Base-by-base conservation (phyloP, 2,329 filamentous ascomycete genomes). In the Fusarium scirpi region DNA sequence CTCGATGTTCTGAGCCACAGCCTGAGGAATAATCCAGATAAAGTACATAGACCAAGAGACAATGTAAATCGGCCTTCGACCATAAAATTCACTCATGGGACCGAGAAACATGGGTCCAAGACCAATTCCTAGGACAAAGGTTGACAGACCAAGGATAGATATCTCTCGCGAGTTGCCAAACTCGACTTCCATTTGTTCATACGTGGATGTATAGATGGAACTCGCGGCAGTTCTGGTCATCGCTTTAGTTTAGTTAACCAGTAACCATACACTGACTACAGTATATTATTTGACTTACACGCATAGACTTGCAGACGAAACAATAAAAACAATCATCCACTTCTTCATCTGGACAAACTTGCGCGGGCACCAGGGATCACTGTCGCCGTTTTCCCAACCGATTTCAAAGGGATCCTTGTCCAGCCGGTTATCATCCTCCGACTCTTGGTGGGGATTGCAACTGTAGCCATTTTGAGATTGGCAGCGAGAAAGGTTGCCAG, bases 191-290 rank as follows among this genome's bases (percentile, higher is more conserved):
- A 97, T 89, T 79, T 96, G 92, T 20, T 76, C 77, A 78, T 97
- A 98, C 0, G 92, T 96, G 15, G 89, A 89, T 1, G 94, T 95
- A 80, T 98, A 97, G 74, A 97, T 89, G n/a, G 94, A 96, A 49
- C 92, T 94, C 3, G 92, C 89, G 77, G 91, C 94, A 11, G 94
- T 97, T 57, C 92, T 94, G 18, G 34, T n/a, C 18, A 9, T 47
- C 10, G 8, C 25, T n/a, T 16, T 27, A n/a, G 13, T 22, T 53
- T 12, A 57, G 58, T 32, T 9, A 44, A 16, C 22, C 38, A 16
- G 27, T 34, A 20, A 24, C 22, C 15, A 29, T 38, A 22, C 32
- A n/a, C 6, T 7, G 11, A 25, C 7, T 52, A 8, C 6, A 34
- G 11, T 30, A 27, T n/a, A 10, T 15, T 30, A 90, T 27, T 11